Percentiles rank a stretch among this genome's conserved stretches.
Evolutionary conservation across 2,329 filamentous ascomycete genomes (phyloP).

Genomic region (Bipolaris bicolor): DNA sequence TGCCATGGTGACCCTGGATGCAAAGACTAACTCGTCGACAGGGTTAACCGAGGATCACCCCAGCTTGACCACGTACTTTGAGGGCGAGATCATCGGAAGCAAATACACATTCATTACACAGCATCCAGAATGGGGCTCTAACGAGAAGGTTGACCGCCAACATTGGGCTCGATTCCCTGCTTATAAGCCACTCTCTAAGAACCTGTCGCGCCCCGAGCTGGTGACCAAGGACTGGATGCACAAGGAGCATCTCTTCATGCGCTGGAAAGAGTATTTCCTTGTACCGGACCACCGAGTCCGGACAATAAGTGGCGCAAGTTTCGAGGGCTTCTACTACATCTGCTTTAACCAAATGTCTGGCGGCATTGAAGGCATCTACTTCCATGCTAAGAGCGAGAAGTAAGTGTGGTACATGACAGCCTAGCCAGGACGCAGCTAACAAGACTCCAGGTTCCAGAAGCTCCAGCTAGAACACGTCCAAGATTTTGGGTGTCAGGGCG

Average conservation of each 20-base stretch:
- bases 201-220: constrained; percentile 63
- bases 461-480: constrained; percentile 88
- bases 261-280: constrained; percentile 98
- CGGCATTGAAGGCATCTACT: constrained; percentile 91
- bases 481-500: constrained; percentile 80
- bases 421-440: constrained; percentile 22
- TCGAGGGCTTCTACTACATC: constrained; percentile 99
- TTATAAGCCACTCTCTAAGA: constrained; percentile 77
- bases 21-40: constrained; percentile 49
- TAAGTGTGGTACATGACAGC: constrained; percentile 57
- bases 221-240: constrained; percentile 74
- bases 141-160: constrained; percentile 85
- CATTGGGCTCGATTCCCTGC: constrained; percentile 93
- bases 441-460: constrained; percentile 76
- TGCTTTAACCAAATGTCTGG: constrained; percentile 94
- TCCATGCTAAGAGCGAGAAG: constrained; percentile 98
- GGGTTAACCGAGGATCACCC: constrained; percentile 94
- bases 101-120: constrained; percentile 94
- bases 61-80: constrained; percentile 97
- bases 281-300: constrained; percentile 92
- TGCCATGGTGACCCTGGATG: not conserved
- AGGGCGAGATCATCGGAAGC: constrained; percentile 94
- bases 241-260: constrained; percentile 93
- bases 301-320: constrained; percentile 92
- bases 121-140: constrained; percentile 89